These are phyloP conservation scores for Fusarium longipes DNA, from an alignment of 2,329 filamentous ascomycete genomes.

Conservation along the genomic window DNA sequence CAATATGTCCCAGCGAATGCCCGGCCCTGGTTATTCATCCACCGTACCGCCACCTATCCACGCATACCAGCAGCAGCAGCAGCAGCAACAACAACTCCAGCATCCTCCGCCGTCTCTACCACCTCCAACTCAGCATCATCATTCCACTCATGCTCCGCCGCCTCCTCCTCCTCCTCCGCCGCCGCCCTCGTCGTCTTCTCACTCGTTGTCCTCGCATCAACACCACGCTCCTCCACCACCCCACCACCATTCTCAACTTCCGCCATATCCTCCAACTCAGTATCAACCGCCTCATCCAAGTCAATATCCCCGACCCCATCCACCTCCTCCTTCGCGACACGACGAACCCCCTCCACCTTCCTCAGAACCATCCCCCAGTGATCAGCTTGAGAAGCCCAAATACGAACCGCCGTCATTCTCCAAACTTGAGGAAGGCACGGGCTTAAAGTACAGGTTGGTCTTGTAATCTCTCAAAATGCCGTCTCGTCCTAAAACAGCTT, in stretches of 20 bases:
- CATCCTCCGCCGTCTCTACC: slow-evolving; percentile 38
- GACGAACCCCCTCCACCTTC: slow-evolving; percentile 41
- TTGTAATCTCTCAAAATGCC: neutral
- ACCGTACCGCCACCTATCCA: slow-evolving; percentile 39
- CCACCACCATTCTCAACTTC: slow-evolving; percentile 38
- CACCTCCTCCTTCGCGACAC: slow-evolving; percentile 39
- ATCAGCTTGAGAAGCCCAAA: slow-evolving; percentile 29
- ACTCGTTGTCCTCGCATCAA: slow-evolving; percentile 40
- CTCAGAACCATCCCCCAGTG: slow-evolving; percentile 28
- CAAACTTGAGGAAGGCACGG: slow-evolving; percentile 51
- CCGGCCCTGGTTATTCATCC: slow-evolving; percentile 44
- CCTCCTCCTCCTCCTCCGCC: slow-evolving; percentile 13
- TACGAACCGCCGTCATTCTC: slow-evolving; percentile 47
- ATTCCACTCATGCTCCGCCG: slow-evolving; percentile 26
- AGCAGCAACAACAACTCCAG: slow-evolving; percentile 37
- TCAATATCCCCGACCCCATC: slow-evolving; percentile 40
- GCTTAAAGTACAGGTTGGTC: slow-evolving; percentile 53
- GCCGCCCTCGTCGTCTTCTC: slow-evolving; percentile 31
- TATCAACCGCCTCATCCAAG: slow-evolving; percentile 44
- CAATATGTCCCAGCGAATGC: slow-evolving; percentile 50
- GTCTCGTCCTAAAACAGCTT: slow-evolving; percentile 24
- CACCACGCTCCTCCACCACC: slow-evolving; percentile 30
- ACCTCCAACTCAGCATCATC: slow-evolving; percentile 36
- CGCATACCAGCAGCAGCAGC: slow-evolving; percentile 26
- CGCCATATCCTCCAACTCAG: slow-evolving; percentile 33